Conservation (phyloP, 2,329 filamentous ascomycete genomes). For the Elsinoe arachidis region DNA sequence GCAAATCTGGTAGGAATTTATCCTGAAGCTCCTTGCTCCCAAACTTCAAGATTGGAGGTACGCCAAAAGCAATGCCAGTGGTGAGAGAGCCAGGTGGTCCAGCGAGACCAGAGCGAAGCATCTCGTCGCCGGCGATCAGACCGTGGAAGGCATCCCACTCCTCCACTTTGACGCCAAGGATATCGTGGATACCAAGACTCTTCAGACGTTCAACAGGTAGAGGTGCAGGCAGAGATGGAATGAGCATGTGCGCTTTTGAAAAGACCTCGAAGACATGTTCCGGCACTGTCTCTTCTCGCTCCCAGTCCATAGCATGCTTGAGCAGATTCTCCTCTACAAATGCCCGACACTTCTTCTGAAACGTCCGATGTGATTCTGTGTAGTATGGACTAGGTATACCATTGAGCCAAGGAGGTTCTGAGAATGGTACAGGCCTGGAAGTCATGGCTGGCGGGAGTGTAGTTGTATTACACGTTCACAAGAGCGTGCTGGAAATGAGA, state of each 20-base stretch:
- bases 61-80: slow-evolving; percentile 62
- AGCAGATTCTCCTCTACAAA: slow-evolving; percentile 58
- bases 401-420: slow-evolving; percentile 62
- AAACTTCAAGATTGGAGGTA: slow-evolving; percentile 64
- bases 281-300: slow-evolving; percentile 55
- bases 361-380: slow-evolving; percentile 54
- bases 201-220: slow-evolving; percentile 61
- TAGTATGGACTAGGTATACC: slow-evolving; percentile 66
- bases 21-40: slow-evolving; percentile 55
- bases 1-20: slow-evolving; percentile 57
- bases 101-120: slow-evolving; percentile 55
- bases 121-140: slow-evolving; percentile 63
- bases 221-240: slow-evolving; percentile 62
- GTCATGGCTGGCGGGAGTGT: slow-evolving; percentile 7
- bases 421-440: slow-evolving; percentile 51
- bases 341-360: slow-evolving; percentile 58
- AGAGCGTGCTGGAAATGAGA: too few species aligned
- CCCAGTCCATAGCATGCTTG: slow-evolving; percentile 60
- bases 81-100: slow-evolving; percentile 59
- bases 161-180: slow-evolving; percentile 59
- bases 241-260: slow-evolving; percentile 56
- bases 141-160: slow-evolving; percentile 66
- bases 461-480: too few species aligned
- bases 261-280: slow-evolving; percentile 57
- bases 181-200: slow-evolving; percentile 55